Evolutionary conservation across 2,329 filamentous ascomycete genomes (phyloP), one percentile per base, ranked within the genome.

Genomic region (Fusarium abutilonis): DNA sequence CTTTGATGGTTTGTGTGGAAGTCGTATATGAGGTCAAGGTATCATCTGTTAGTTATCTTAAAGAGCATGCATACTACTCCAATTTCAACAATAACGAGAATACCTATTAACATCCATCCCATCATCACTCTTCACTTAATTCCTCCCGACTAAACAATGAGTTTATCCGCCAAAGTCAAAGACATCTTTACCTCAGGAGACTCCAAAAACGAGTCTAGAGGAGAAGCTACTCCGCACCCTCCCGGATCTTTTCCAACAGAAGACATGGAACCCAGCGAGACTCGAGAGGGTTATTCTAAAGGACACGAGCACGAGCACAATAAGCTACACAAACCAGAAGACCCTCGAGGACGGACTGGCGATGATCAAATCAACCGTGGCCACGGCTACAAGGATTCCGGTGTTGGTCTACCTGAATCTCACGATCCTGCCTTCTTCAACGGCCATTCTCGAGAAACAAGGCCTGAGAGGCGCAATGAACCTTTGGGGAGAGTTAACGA

Each of bases 261-360:
- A 32, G 64, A 63, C 6, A 56, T 58, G 52, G 51, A 50, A 19
- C 40, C 55, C 11, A 42, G 48, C 9, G 54, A 66, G 10, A 48
- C 36, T 9, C 23, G 21, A 8, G 11, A 48, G 14, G 48, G 42
- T 2, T 60, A 46, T 23, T 48, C 58, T 7, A 56, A 51, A 13
- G 15, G 49, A 19, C 13, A 60, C 4, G 56, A 44, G 6, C 64
- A 66, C 6, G 60, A 68, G 6, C 64, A 66, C 3, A 66, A 56
- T 41, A 68, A 68, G 38, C 41, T 68, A 23, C 66, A 68, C 49
- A 68, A 68, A 32, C 6, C 63, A 3, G 49, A 66, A 0, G 65
- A 68, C 15, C 63, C 66, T 36, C 56, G 65, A 13, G 61, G 48
- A 26, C 57, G 38, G 44, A 41, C 61, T 17, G 54, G 51, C 10